phyloP scores from a whole-genome alignment of 2,329 filamentous ascomycete genomes.

The Immersiporthe knoxdaviesiana region DNA sequence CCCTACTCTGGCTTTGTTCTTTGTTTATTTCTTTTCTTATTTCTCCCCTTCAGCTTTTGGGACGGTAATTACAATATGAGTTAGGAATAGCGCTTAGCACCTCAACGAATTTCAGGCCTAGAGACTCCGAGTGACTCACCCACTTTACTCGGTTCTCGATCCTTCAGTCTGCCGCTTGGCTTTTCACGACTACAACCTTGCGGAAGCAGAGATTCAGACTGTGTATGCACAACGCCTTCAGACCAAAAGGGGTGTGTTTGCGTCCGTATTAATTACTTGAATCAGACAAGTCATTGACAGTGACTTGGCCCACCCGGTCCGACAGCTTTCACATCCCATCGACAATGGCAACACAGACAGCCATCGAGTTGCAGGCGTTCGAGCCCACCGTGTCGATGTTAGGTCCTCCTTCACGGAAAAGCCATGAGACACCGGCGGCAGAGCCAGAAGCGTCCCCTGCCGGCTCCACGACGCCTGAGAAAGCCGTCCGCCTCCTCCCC shows the following conservation, averaged over 20 bases:
- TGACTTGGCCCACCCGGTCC: neutral
- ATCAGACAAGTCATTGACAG: neutral
- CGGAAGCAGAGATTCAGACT: too few species aligned
- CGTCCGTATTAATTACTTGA: neutral
- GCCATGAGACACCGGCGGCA: neutral
- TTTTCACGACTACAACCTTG: too few species aligned
- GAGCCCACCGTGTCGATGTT: neutral
- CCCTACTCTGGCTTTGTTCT: too few species aligned
- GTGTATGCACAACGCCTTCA: neutral
- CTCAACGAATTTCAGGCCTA: neutral
- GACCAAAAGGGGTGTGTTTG: neutral
- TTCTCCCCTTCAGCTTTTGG: too few species aligned
- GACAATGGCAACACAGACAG: neutral
- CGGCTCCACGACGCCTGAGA: neutral
- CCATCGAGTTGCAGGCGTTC: neutral
- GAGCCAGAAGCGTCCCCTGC: neutral
- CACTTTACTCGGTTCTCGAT: neutral
- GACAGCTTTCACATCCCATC: neutral
- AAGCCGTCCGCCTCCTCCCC: neutral
- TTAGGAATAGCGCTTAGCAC: neutral
- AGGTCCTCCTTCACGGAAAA: neutral
- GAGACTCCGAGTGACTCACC: neutral
- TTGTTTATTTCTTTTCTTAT: too few species aligned
- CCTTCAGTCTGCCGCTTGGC: neutral
- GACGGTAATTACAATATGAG: neutral